A percentile compares a stretch with the other conserved stretches of the same genome.
Conservation (phyloP, 2,329 filamentous ascomycete species). For the Coniochaeta hoffmannii region DNA sequence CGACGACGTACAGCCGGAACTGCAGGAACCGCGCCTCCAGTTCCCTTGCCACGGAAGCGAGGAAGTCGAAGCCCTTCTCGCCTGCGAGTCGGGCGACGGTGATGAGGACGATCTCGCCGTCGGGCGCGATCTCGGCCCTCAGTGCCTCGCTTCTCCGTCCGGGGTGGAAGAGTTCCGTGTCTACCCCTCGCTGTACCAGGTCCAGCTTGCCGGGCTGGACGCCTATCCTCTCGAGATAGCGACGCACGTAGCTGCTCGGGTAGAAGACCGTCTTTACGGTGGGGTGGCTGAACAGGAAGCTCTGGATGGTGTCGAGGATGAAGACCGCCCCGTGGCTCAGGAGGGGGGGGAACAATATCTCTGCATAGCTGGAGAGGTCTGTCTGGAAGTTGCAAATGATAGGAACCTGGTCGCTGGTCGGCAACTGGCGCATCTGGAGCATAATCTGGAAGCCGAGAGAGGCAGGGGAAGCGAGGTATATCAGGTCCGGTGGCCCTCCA, state of each 20-base stretch:
- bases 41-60: slow-evolving; percentile 46
- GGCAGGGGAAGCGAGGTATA: slow-evolving; percentile 64
- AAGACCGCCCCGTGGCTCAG: slow-evolving; percentile 55
- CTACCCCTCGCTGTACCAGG: slow-evolving; percentile 56
- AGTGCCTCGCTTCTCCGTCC: slow-evolving; percentile 40
- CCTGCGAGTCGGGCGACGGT: slow-evolving; percentile 61
- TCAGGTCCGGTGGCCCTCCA: slow-evolving; percentile 51
- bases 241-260: slow-evolving; percentile 54
- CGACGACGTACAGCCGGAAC: slow-evolving; percentile 61
- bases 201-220: slow-evolving; percentile 51
- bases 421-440: slow-evolving; percentile 58
- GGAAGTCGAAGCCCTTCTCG: slow-evolving; percentile 65
- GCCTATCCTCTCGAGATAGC: slow-evolving; percentile 51
- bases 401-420: slow-evolving; percentile 43
- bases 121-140: slow-evolving; percentile 47
- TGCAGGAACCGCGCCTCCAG: slow-evolving; percentile 47
- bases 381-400: slow-evolving; percentile 66
- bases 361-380: slow-evolving; percentile 61
- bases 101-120: slow-evolving; percentile 56
- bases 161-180: slow-evolving; percentile 55
- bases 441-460: slow-evolving; percentile 65
- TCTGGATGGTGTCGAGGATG: slow-evolving; percentile 55
- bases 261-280: slow-evolving; percentile 63
- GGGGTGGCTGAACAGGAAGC: slow-evolving; percentile 55
- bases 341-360: slow-evolving; percentile 59